A percentile compares a stretch with the other conserved stretches of the same genome.
These are phyloP conservation scores for Eimeria necatrix DNA, from an alignment of 169 alveolate species.

Conservation along the genomic window DNA sequence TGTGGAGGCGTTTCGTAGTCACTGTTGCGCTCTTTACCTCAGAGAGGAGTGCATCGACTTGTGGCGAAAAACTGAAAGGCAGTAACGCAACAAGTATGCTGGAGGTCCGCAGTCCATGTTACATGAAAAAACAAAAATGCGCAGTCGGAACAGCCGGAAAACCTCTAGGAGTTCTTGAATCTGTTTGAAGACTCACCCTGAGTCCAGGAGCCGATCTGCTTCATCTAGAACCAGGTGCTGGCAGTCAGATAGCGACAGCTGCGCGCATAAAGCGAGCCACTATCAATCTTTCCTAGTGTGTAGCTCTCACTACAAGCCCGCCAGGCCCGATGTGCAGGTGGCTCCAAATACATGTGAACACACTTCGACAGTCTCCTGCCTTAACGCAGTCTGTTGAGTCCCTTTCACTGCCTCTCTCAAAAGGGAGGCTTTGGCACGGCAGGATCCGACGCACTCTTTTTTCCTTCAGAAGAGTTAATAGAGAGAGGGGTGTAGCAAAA, in stretches of 20 bases:
- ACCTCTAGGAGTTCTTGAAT: background rate
- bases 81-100: too few relatives aligned
- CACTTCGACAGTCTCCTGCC: too few relatives aligned
- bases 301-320: too few relatives aligned
- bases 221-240: constrained; percentile 89
- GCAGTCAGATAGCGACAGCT: constrained; percentile 83
- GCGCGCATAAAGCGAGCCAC: background rate
- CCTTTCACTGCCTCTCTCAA: background rate
- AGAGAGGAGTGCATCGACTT: constrained; percentile 76
- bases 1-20: constrained; percentile 3
- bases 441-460: constrained; percentile 34
- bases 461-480: constrained; percentile 22
- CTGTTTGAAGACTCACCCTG: constrained; percentile 58
- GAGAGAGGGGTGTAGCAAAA: constrained; percentile 38
- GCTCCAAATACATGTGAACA: too few relatives aligned
- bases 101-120: too few relatives aligned
- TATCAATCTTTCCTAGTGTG: too few relatives aligned
- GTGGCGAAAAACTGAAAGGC: constrained; percentile 76
- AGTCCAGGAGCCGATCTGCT: constrained; percentile 88
- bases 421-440: background rate
- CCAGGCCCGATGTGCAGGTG: too few relatives aligned
- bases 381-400: background rate
- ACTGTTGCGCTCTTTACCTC: constrained; percentile 5
- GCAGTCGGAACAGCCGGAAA: background rate
- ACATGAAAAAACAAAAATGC: background rate